Base-by-base conservation (phyloP, 129 eudicot species). In the Saussurea involucrata region DNA sequence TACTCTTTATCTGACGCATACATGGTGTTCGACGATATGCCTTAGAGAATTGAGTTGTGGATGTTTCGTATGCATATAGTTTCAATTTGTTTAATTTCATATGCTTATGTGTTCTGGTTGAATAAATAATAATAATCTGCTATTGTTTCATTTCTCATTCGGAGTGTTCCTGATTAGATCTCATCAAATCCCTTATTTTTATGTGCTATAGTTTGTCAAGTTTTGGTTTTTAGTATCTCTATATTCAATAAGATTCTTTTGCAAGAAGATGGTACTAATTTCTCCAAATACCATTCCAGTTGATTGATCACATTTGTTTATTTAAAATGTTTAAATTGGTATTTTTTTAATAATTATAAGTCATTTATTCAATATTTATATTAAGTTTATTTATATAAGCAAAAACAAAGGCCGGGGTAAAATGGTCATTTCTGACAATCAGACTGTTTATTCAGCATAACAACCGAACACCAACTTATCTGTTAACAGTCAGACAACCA, bases 101-200 rank as follows among this genome's bases (percentile, higher is more conserved):
- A 25, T 18, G 61, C 3, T 61, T 10, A n/a, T 71, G 42, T 29
- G 75, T 71, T 25, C 18, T 49, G 72, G 72, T 68, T 68, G 18
- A 33, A 67, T 67, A 17, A 9, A 64, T 46, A 46, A 36, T 0
- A 27, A 1, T 17, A 63, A 36, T 27, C 27, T 61, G 63, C 0
- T 18, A 24, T 74, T 55, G 22, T 46, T 46, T 67, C 17, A 8
- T 67, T 67, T 68, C 21, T 8, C 8, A 17, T 8, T 33, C 3
- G 13, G 27, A 68, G 29, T 32, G 72, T 61, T 71, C 5, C 5
- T 49, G 53, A 67, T 49, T 67, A 67, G 74, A 67, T 76, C 57
- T 67, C 7, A 29, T 1, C 11, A 15, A 20, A 49, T 66, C 3
- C 9, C 36, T 67, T 31, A n/a, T 46, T 29, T 76, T 42, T 2